These are phyloP conservation scores for Pseudohyphozyma bogoriensis DNA, from an alignment of 768 basidiomycete genomes.

Conservation along the genomic window DNA sequence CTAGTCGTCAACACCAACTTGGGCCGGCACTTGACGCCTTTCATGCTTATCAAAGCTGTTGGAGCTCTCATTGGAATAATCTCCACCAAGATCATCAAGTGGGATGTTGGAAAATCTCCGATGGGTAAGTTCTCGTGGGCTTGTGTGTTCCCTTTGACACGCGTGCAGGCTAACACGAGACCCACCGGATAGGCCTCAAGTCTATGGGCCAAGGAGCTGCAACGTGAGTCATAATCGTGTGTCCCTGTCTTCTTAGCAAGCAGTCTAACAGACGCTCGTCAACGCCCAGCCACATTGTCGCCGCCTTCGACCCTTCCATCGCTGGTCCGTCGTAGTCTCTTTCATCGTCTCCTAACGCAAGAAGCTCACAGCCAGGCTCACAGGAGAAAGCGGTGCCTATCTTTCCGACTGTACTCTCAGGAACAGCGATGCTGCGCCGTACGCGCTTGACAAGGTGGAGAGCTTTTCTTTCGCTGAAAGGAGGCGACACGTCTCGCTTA, in stretches of 20 bases:
- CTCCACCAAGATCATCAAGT: too few species aligned
- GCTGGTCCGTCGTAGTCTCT: neutral
- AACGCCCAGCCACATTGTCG: neutral
- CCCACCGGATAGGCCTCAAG: too few species aligned
- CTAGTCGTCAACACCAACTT: neutral
- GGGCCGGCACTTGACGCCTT: neutral
- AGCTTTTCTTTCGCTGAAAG: too few species aligned
- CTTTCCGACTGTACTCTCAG: neutral
- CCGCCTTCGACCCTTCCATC: neutral
- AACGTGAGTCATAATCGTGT: neutral
- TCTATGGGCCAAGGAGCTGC: neutral
- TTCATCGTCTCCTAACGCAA: neutral
- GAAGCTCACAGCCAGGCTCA: neutral
- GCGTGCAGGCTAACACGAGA: too few species aligned
- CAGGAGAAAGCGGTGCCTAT: neutral
- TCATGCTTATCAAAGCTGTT: neutral
- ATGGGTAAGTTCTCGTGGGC: neutral
- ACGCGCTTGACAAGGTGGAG: neutral
- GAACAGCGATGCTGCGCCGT: neutral
- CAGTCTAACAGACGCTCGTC: too few species aligned
- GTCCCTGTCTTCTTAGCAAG: too few species aligned
- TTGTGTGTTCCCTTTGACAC: too few species aligned
- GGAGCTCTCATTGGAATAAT: neutral
- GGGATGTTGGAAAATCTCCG: neutral
- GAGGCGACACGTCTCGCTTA: neutral